Percentiles rank a stretch among this genome's conserved stretches.
These are phyloP conservation scores for Cladosporium austrohemisphaericum DNA, from an alignment of 2,329 filamentous ascomycete species.

Conservation along the genomic window DNA sequence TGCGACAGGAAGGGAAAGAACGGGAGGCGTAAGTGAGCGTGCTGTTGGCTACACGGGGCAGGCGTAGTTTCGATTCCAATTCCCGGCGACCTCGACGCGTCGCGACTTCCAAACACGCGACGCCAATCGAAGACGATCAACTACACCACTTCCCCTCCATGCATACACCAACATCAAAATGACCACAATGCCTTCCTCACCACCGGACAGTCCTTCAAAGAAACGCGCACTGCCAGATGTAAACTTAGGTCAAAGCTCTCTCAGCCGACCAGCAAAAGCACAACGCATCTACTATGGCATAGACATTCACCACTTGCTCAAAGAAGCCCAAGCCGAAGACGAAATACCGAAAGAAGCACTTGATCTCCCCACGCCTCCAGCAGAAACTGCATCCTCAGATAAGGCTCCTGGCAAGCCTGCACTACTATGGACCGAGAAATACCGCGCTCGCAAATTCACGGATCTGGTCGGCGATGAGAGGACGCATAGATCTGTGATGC, in stretches of 20 bases:
- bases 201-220: slow-evolving; percentile 48
- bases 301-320: slow-evolving; percentile 79
- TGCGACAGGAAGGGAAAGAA: too few relatives aligned
- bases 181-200: slow-evolving; percentile 55
- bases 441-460: slow-evolving; percentile 84
- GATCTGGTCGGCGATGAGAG: slow-evolving; percentile 92
- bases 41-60: too few relatives aligned
- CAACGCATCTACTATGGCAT: slow-evolving; percentile 84
- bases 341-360: slow-evolving; percentile 33
- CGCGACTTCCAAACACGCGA: too few relatives aligned
- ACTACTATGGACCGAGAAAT: slow-evolving; percentile 94
- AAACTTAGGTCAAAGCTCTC: slow-evolving; percentile 27
- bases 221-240: slow-evolving; percentile 32
- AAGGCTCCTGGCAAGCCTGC: slow-evolving; percentile 37
- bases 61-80: too few relatives aligned
- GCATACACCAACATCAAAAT: slow-evolving; percentile 48
- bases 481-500: slow-evolving; percentile 83
- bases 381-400: slow-evolving; percentile 31
- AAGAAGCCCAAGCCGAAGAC: slow-evolving; percentile 62
- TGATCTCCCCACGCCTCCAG: slow-evolving; percentile 34
- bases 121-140: neutral
- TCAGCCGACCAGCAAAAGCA: slow-evolving; percentile 55
- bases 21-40: too few relatives aligned
- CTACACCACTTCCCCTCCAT: neutral
- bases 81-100: too few relatives aligned